These are phyloP conservation scores for Pythium sp. DNA, from an alignment of 352 stramenopile genomes.

Conservation along the genomic window DNA sequence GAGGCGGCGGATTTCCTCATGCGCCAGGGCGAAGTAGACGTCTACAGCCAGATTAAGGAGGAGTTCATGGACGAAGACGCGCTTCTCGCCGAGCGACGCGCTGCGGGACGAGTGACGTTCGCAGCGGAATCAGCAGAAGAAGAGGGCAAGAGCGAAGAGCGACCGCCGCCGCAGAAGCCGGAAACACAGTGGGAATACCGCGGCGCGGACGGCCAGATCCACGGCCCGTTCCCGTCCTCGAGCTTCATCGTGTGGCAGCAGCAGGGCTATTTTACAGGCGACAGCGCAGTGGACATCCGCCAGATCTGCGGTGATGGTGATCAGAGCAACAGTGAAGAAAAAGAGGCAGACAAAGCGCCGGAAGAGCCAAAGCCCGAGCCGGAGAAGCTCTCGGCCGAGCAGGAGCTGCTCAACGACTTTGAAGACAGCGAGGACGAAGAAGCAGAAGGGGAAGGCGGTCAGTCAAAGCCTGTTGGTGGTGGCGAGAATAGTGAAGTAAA, in stretches of 20 bases:
- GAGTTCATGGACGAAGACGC: slow-evolving; percentile 73
- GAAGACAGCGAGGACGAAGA: slow-evolving; percentile 76
- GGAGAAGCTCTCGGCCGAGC: slow-evolving; percentile 53
- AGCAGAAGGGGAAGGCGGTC: background rate
- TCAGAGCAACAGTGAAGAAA: background rate
- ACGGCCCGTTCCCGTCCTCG: slow-evolving; percentile 71
- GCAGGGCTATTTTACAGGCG: slow-evolving; percentile 78
- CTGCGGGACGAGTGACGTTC: slow-evolving; percentile 26
- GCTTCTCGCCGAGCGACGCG: slow-evolving; percentile 39
- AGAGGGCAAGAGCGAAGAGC: slow-evolving; percentile 53
- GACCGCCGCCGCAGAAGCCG: slow-evolving; percentile 19
- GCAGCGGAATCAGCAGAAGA: slow-evolving; percentile 11
- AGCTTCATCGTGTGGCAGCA: slow-evolving; percentile 76
- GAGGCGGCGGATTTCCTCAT: slow-evolving; percentile 81
- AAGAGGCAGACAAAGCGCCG: slow-evolving; percentile 2
- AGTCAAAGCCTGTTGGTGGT: slow-evolving; percentile 6
- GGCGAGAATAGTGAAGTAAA: background rate
- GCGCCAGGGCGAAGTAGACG: slow-evolving; percentile 70
- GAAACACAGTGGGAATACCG: slow-evolving; percentile 83
- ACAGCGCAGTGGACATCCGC: slow-evolving; percentile 73
- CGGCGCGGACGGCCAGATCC: slow-evolving; percentile 60
- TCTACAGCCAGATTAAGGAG: slow-evolving; percentile 81
- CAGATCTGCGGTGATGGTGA: slow-evolving; percentile 19
- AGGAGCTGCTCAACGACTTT: slow-evolving; percentile 86
- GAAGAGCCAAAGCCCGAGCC: slow-evolving; percentile 26